phyloP scores from a whole-genome alignment of 306 rosid species.

The Prunus campanulata region DNA sequence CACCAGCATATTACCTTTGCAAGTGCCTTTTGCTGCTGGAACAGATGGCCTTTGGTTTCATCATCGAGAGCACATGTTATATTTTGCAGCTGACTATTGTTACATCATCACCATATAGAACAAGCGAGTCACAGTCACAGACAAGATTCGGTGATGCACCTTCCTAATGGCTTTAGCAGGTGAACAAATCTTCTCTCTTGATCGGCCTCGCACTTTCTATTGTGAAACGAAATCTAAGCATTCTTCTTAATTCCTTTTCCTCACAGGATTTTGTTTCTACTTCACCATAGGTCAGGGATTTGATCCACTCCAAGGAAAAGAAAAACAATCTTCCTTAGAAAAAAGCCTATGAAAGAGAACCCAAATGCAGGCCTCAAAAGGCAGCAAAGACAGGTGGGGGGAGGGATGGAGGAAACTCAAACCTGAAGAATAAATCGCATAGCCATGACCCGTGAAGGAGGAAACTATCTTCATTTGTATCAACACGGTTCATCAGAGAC shows the following conservation, averaged over 20 bases:
- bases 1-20: not conserved
- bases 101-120: not conserved
- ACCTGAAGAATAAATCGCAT: not conserved
- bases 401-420: not conserved
- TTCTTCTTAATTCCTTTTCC: not conserved
- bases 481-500: not conserved
- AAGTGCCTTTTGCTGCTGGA: not conserved
- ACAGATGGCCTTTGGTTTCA: not conserved
- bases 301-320: no score
- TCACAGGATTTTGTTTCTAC: not conserved
- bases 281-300: no score
- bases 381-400: not conserved
- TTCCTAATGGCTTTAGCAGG: not conserved
- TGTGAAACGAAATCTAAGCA: not conserved
- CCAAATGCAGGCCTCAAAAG: not conserved
- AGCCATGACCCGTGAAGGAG: not conserved
- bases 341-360: not conserved
- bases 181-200: not conserved
- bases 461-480: not conserved
- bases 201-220: not conserved
- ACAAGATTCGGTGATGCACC: not conserved
- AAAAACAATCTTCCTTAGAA: not conserved
- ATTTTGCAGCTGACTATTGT: not conserved
- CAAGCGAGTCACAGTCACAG: not conserved
- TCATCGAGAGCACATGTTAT: not conserved